Conservation (phyloP, 2,329 filamentous ascomycete species). For the Alternaria alternata region DNA sequence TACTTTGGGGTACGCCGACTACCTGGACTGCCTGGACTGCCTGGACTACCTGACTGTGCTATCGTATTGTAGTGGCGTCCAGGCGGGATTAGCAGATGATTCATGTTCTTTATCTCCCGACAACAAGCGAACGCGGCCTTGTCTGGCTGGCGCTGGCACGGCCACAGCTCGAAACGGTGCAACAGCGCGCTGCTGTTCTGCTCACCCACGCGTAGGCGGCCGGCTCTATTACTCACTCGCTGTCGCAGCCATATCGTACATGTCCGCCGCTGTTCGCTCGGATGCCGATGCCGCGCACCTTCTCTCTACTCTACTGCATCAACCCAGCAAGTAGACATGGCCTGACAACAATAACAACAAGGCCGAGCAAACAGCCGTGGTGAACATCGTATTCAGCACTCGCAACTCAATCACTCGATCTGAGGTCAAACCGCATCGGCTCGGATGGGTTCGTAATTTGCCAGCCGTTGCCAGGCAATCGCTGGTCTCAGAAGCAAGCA, state of each 20-base stretch:
- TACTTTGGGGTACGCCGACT: slow-evolving; percentile 20
- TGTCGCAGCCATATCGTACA: slow-evolving; percentile 7
- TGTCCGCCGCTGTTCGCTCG: slow-evolving; percentile 17
- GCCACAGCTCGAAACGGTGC: slow-evolving; percentile 38
- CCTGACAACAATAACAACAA: slow-evolving; percentile 15
- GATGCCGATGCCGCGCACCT: slow-evolving; percentile 14
- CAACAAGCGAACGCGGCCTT: slow-evolving; percentile 28
- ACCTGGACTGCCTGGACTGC: background rate
- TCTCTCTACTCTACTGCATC: background rate
- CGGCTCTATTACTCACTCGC: slow-evolving; percentile 14
- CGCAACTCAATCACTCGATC: slow-evolving; percentile 3
- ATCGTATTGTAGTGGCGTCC: slow-evolving; percentile 1
- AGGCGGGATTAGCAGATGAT: slow-evolving; percentile 7
- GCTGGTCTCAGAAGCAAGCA: slow-evolving; percentile 20
- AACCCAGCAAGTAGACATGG: slow-evolving; percentile 16
- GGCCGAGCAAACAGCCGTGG: slow-evolving; percentile 12
- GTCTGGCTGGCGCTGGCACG: slow-evolving; percentile 21
- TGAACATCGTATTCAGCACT: slow-evolving; percentile 4
- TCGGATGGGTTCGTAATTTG: slow-evolving; percentile 22
- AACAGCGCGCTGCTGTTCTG: slow-evolving; percentile 17
- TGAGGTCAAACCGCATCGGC: slow-evolving; percentile 13
- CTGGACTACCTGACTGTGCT: background rate
- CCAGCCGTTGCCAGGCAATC: slow-evolving; percentile 27
- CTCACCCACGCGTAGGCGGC: slow-evolving; percentile 11
- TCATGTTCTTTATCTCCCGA: slow-evolving; percentile 28